Evolutionary conservation across 75 land plant genomes (phyloP).

Genomic region (Picea glauca): DNA sequence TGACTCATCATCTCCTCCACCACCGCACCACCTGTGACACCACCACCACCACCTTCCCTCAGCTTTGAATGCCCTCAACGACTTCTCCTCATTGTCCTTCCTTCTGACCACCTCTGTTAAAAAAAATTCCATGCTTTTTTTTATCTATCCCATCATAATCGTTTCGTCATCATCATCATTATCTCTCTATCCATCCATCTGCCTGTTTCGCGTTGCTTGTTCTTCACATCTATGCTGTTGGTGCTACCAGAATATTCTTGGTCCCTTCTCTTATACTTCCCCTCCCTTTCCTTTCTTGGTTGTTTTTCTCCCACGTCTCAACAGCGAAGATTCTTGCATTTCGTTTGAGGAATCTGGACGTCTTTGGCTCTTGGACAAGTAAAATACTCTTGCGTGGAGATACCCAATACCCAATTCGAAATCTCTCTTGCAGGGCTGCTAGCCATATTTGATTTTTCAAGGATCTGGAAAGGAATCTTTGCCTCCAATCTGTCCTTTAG

Average conservation of each 20-base stretch:
- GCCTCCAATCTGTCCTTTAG: background rate
- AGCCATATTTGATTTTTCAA: background rate
- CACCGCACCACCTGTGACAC: background rate
- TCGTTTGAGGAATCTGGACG: slow-evolving; percentile 8
- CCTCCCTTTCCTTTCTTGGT: background rate
- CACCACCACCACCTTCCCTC: background rate
- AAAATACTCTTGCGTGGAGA: background rate
- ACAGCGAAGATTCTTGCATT: slow-evolving; percentile 2
- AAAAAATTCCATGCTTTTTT: background rate
- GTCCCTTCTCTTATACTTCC: background rate
- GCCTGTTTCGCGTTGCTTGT: background rate
- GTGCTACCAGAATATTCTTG: slow-evolving; percentile 7
- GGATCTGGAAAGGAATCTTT: slow-evolving; percentile 12
- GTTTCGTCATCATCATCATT: background rate
- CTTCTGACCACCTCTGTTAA: background rate
- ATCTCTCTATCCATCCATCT: background rate
- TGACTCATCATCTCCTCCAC: slow-evolving; percentile 1
- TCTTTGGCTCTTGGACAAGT: slow-evolving; percentile 1
- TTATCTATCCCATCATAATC: background rate
- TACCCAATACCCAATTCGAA: slow-evolving; percentile 1
- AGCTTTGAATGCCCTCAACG: background rate
- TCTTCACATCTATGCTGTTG: background rate
- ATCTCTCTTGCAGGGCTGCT: background rate
- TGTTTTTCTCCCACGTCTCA: no score
- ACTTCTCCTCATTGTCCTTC: background rate